Conservation (phyloP, 2,329 filamentous ascomycete genomes). For the Lasiodiplodia citricola region DNA sequence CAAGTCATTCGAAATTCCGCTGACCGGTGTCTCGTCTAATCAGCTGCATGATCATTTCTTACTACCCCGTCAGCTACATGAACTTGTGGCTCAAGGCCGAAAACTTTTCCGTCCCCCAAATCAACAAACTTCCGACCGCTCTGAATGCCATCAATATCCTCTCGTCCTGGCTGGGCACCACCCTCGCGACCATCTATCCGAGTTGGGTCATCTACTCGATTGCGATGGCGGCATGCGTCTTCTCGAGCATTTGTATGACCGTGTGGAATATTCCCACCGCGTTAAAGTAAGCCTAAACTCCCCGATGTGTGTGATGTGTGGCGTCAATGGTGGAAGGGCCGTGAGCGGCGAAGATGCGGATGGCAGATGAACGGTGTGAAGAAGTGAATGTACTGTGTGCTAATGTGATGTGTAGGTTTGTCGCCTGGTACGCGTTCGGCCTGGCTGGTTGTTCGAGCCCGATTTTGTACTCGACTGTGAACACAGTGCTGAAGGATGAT, state of each 20-base stretch:
- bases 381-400: neutral
- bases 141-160: conserved; percentile 56
- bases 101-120: conserved; percentile 53
- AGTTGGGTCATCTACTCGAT: conserved; percentile 56
- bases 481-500: conserved; percentile 48
- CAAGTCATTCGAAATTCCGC: neutral
- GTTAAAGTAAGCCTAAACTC: conserved; percentile 46
- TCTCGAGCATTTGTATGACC: conserved; percentile 54
- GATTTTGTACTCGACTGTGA: conserved; percentile 52
- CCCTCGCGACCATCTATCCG: conserved; percentile 58
- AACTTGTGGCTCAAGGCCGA: conserved; percentile 59
- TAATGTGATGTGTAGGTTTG: conserved; percentile 37
- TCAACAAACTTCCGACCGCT: conserved; percentile 58
- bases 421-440: conserved; percentile 52
- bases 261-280: conserved; percentile 57
- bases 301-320: neutral
- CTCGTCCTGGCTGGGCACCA: conserved; percentile 56
- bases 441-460: conserved; percentile 47
- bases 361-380: neutral
- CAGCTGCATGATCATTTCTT: conserved; percentile 41
- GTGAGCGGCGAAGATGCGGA: neutral
- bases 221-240: conserved; percentile 47
- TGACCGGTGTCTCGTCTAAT: neutral
- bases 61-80: conserved; percentile 57
- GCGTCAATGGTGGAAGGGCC: neutral